Evolutionary conservation across 768 basidiomycete species (phyloP), one percentile per base, ranked within the genome.

Genomic region (Dacryopinax spathularia): DNA sequence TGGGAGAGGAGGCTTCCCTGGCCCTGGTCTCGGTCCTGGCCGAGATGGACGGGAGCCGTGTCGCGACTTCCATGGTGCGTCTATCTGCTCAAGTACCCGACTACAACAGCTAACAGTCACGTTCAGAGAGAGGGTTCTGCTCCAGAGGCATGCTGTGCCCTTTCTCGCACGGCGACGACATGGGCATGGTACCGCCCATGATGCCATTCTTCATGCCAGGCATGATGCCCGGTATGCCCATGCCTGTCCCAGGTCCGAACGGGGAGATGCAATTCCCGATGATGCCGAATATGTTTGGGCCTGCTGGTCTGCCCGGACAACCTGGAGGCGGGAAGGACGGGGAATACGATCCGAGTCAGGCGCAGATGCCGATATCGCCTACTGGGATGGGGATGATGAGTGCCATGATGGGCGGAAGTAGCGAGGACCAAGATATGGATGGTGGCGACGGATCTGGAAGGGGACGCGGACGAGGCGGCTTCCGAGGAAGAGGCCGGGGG

Each of bases 51-150:
- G 84, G 67, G 88, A 88, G 13, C 82, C 87, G 66, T 97, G 93
- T 76, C 82, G 88, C 65, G 92, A 97, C 74, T 97, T 95, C 73
- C 85, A 94, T 73, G 90, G 94, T 94, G 71, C 71, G 93, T 81
- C 3, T 36, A 59, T 59, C 43, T 27, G 63, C 62, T 22, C 16
- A 60, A 48, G 34, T 36, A 29, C 20, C 36, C 62, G 39, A 34
- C 33, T 59, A 62, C 41, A 66, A 29, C 41, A 39, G 15, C 41
- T 44, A 31, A 62, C 39, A 61, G 29, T 63, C 44, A 65, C 9
- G 60, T 44, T 7, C 68, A 97, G 94, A 94, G 71, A 85, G 85
- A 64, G 94, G 94, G 1, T 96, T 86, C 75, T 98, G 94, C 69
- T 83, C 89, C 37, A 84, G 92, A 33, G 94, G 94, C 56, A 85